Conservation (phyloP, 345 rosid species). For the Iberis pinnata region DNA sequence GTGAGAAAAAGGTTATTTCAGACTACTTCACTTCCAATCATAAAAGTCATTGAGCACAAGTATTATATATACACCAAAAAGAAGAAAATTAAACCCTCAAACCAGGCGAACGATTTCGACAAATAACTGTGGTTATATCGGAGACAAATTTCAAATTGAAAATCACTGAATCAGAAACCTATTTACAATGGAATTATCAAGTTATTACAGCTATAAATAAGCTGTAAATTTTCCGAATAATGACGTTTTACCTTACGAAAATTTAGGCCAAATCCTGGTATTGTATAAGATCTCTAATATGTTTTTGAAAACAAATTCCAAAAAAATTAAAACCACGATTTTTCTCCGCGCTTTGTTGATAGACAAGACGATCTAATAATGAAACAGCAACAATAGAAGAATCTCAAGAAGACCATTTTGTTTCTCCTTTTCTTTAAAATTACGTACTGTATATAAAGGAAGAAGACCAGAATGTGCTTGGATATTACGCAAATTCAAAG, state of each 20-base stretch:
- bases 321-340: conserved; percentile 14
- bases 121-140: background rate
- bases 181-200: background rate
- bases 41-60: background rate
- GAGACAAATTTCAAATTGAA: background rate
- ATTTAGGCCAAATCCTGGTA: conserved; percentile 39
- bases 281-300: conserved; percentile 51
- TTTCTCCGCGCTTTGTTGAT: conserved; percentile 11
- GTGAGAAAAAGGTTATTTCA: background rate
- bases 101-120: conserved; percentile 2
- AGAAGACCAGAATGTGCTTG: no score
- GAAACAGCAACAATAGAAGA: conserved; percentile 18
- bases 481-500: no score
- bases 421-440: conserved; percentile 11
- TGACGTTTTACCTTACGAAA: conserved; percentile 33
- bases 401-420: conserved; percentile 24
- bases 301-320: no score
- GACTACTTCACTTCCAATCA: background rate
- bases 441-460: no score
- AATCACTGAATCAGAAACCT: conserved; percentile 1
- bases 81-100: conserved; percentile 9
- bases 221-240: conserved; percentile 10
- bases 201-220: background rate
- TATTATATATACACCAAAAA: background rate
- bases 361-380: conserved; percentile 22